Percentiles rank a stretch among this genome's conserved stretches.
Evolutionary conservation across 257 asterid species (phyloP).

Genomic region (Buddleja alternifolia): DNA sequence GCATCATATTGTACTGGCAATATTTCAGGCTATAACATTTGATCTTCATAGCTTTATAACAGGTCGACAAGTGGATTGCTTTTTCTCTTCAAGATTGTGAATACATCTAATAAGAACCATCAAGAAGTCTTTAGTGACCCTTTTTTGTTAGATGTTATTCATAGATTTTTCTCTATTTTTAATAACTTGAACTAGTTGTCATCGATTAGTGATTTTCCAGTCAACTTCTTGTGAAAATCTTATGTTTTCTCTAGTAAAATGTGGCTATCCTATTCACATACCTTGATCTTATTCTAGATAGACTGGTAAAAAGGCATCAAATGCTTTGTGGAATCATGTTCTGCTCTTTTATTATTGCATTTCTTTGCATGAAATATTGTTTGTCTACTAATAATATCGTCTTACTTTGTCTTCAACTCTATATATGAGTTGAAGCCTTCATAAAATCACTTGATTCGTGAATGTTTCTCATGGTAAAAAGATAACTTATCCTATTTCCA

Average conservation of each 20-base stretch:
- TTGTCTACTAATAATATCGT: neutral
- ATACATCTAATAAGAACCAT: neutral
- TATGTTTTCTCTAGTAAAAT: conserved; percentile 1
- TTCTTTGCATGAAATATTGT: conserved; percentile 18
- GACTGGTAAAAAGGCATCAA: conserved; percentile 8
- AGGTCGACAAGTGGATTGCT: neutral
- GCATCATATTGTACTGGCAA: too few relatives aligned
- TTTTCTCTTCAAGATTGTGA: neutral
- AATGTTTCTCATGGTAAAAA: conserved; percentile 6
- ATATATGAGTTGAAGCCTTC: conserved; percentile 9
- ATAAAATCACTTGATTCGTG: neutral
- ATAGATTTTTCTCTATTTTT: neutral
- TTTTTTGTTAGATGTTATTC: neutral
- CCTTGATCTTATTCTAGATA: conserved; percentile 6
- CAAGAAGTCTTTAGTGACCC: neutral
- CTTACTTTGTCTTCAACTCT: neutral
- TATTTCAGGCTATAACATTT: too few relatives aligned
- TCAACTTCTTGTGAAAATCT: conserved; percentile 5
- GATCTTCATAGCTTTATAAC: too few relatives aligned
- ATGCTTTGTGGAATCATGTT: conserved; percentile 13
- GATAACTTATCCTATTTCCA: conserved; percentile 10
- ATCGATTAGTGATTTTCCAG: conserved; percentile 1
- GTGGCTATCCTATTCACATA: neutral
- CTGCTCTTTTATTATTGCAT: conserved; percentile 7
- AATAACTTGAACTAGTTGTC: neutral